phyloP scores from a whole-genome alignment of 306 rosid genomes.

The Chamaecrista fasciculata region DNA sequence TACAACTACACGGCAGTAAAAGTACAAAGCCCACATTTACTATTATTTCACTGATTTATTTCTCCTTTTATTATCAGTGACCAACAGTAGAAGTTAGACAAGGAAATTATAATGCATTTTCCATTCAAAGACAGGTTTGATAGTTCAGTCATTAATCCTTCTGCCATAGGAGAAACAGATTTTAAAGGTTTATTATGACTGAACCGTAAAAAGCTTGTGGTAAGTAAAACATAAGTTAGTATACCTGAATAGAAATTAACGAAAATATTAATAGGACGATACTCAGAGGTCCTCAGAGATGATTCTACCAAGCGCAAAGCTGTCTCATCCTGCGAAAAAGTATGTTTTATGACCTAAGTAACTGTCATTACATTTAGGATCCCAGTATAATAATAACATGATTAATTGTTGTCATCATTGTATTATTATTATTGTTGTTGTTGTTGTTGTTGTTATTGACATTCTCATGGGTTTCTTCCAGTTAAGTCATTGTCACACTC shows the following conservation, averaged over 20 bases:
- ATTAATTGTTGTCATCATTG: too few species aligned
- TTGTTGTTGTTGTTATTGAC: too few species aligned
- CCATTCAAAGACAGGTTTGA: not conserved
- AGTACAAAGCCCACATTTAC: not conserved
- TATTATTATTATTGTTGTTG: too few species aligned
- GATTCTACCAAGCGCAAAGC: slow-evolving; percentile 74
- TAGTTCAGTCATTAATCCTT: not conserved
- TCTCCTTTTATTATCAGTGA: not conserved
- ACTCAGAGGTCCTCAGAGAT: slow-evolving; percentile 65
- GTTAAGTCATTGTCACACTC: slow-evolving; percentile 14
- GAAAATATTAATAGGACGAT: slow-evolving; percentile 78
- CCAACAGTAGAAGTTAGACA: not conserved
- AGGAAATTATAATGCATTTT: not conserved
- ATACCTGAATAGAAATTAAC: slow-evolving; percentile 87
- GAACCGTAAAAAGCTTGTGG: slow-evolving; percentile 15
- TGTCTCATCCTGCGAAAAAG: slow-evolving; percentile 71
- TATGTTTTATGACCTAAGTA: slow-evolving; percentile 19
- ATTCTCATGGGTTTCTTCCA: too few species aligned
- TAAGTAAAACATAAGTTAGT: not conserved
- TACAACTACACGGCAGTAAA: not conserved
- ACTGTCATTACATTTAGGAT: not conserved
- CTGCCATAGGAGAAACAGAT: not conserved
- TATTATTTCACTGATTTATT: not conserved
- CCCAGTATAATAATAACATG: too few species aligned
- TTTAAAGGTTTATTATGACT: not conserved